phyloP scores from a whole-genome alignment of 768 basidiomycete genomes.

The Lactifluus subvellereus region DNA sequence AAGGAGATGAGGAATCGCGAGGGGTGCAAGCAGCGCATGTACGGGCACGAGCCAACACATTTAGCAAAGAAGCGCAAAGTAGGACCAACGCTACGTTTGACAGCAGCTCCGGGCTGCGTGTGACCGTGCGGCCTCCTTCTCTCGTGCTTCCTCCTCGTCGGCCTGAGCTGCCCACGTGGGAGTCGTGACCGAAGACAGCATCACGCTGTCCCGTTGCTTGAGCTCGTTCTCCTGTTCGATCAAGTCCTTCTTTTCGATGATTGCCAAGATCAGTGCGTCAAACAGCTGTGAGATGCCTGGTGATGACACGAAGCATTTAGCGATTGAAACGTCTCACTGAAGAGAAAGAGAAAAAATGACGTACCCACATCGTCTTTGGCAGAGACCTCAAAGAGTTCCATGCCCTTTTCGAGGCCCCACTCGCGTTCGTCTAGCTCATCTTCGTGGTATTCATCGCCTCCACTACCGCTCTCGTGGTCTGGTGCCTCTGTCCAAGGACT shows the following conservation, averaged over 20 bases:
- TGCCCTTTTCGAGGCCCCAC: conserved; percentile 76
- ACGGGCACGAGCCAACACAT: neutral
- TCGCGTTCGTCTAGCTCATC: conserved; percentile 50
- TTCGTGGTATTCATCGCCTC: conserved; percentile 49
- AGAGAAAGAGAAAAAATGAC: conserved; percentile 25
- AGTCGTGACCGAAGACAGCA: conserved; percentile 54
- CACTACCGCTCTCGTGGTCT: conserved; percentile 31
- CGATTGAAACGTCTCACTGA: neutral
- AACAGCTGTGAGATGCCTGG: conserved; percentile 79
- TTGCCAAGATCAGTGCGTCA: conserved; percentile 68
- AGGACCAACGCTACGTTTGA: conserved; percentile 35
- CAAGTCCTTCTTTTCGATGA: conserved; percentile 69
- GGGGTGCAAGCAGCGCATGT: neutral
- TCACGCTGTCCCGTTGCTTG: conserved; percentile 78
- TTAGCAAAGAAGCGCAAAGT: conserved; percentile 4
- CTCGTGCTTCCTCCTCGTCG: conserved; percentile 69
- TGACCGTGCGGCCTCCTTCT: conserved; percentile 41
- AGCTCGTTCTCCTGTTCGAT: conserved; percentile 80
- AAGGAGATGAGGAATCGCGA: neutral
- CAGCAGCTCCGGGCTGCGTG: conserved; percentile 64
- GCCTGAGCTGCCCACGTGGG: conserved; percentile 78
- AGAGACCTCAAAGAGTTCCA: conserved; percentile 88
- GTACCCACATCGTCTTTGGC: conserved; percentile 82
- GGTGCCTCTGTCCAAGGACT: conserved; percentile 24
- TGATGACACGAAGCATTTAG: neutral